Percentiles rank a stretch among this genome's conserved stretches.
phyloP scores from a whole-genome alignment of 768 basidiomycete species.

The Amanita pseudoporphyria region DNA sequence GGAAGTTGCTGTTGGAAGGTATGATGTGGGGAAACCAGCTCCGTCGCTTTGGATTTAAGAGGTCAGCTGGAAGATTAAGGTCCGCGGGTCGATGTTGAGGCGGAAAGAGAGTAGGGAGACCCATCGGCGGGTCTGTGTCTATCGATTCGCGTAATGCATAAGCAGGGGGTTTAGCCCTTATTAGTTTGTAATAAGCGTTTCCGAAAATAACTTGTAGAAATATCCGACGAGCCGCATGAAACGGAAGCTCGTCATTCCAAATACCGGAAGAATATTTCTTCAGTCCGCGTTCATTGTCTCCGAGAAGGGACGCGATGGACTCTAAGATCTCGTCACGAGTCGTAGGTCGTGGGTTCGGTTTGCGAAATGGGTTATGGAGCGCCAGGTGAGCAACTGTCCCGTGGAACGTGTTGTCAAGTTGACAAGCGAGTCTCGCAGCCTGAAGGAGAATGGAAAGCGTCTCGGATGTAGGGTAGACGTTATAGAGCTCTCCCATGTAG shows the following conservation, averaged over 20 bases:
- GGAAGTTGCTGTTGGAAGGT: constrained; percentile 43
- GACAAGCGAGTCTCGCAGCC: constrained; percentile 42
- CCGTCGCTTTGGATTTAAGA: constrained; percentile 9
- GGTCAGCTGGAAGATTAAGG: constrained; percentile 16
- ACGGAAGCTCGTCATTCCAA: constrained; percentile 37
- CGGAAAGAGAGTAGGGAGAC: constrained; percentile 7
- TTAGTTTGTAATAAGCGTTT: constrained; percentile 28
- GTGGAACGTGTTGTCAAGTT: constrained; percentile 39
- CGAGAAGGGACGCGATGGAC: constrained; percentile 20
- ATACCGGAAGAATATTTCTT: constrained; percentile 25
- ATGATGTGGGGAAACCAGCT: constrained; percentile 21
- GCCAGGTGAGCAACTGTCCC: constrained; percentile 40
- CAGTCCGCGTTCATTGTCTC: constrained; percentile 14
- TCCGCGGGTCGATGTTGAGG: constrained; percentile 8
- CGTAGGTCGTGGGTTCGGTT: not conserved
- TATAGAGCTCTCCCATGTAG: constrained; percentile 50
- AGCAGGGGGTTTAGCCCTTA: constrained; percentile 26
- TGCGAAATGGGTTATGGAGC: constrained; percentile 25
- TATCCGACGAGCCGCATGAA: constrained; percentile 37
- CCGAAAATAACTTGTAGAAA: constrained; percentile 51
- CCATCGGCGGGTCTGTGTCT: constrained; percentile 14
- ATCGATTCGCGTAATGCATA: constrained; percentile 19
- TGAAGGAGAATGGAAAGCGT: constrained; percentile 56
- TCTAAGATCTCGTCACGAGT: constrained; percentile 18
- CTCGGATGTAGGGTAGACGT: constrained; percentile 39